Percentiles rank a stretch among this genome's conserved stretches.
phyloP scores from a whole-genome alignment of 1,284 basidiomycete species.

The Cutaneotrichosporon sp. region DNA sequence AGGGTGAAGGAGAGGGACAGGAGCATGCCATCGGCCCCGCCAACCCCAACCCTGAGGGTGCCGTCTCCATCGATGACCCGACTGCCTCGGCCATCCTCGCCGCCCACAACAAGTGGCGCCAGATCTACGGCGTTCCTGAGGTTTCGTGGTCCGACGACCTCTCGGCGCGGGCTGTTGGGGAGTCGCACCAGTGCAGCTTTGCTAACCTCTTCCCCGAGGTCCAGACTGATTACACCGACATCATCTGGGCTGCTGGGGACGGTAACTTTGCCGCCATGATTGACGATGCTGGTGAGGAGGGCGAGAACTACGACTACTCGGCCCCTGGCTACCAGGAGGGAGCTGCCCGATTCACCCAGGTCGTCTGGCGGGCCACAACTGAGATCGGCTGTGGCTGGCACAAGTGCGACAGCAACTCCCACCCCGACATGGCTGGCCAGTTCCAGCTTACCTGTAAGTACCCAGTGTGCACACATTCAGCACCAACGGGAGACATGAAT shows the following conservation, averaged over 20 bases:
- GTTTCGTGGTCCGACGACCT: conserved; percentile 6
- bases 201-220: neutral
- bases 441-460: neutral
- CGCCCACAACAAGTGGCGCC: conserved; percentile 9
- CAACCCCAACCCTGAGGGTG: neutral
- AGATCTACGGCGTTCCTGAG: neutral
- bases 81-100: neutral
- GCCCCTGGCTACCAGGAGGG: neutral
- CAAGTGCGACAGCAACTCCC: neutral
- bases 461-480: too few relatives aligned
- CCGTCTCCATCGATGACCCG: neutral
- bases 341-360: conserved; percentile 9
- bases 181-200: neutral
- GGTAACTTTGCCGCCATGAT: neutral
- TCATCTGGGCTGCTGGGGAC: neutral
- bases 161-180: neutral
- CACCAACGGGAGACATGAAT: too few relatives aligned
- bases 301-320: neutral
- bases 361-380: conserved; percentile 42
- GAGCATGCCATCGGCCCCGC: neutral
- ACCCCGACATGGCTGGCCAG: neutral
- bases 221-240: neutral
- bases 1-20: neutral
- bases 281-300: neutral
- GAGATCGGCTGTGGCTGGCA: conserved; percentile 34